phyloP scores from a whole-genome alignment of 371 early-diverging fungal species.

The Rhizoclosmatium hyalinum region DNA sequence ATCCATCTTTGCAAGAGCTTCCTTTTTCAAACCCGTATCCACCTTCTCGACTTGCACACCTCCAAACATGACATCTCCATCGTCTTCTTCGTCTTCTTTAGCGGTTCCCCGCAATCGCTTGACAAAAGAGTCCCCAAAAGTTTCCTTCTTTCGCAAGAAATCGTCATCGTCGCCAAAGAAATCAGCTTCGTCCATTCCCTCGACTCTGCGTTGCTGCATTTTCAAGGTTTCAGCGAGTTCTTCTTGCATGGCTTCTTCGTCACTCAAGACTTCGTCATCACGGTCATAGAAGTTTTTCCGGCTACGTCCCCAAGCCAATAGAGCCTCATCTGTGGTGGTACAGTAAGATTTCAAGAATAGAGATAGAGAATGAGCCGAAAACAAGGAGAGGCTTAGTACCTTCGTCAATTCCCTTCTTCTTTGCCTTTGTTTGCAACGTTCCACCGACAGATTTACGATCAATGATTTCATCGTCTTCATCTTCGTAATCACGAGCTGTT shows the following conservation, averaged over 20 bases:
- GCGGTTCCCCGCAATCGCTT: conserved; percentile 39
- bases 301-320: conserved; percentile 48
- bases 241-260: conserved; percentile 69
- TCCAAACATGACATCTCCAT: conserved; percentile 22
- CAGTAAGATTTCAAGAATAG: neutral
- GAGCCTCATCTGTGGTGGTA: conserved; percentile 18
- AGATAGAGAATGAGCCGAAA: neutral
- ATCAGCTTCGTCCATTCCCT: conserved; percentile 86
- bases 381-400: neutral
- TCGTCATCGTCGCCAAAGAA: conserved; percentile 79
- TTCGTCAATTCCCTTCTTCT: conserved; percentile 12
- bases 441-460: conserved; percentile 20
- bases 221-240: conserved; percentile 92
- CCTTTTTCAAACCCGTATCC: conserved; percentile 51
- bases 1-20: conserved; percentile 63
- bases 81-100: conserved; percentile 42
- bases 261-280: conserved; percentile 48
- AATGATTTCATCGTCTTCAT: conserved; percentile 33
- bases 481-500: conserved; percentile 18
- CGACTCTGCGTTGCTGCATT: conserved; percentile 80
- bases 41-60: conserved; percentile 30
- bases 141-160: conserved; percentile 84
- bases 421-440: neutral
- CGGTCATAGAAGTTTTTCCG: conserved; percentile 47
- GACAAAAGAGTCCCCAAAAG: conserved; percentile 36